A percentile compares a stretch with the other conserved stretches of the same genome.
These are phyloP conservation scores for Letharia columbiana DNA, from an alignment of 495 filamentous ascomycete genomes.

Conservation along the genomic window DNA sequence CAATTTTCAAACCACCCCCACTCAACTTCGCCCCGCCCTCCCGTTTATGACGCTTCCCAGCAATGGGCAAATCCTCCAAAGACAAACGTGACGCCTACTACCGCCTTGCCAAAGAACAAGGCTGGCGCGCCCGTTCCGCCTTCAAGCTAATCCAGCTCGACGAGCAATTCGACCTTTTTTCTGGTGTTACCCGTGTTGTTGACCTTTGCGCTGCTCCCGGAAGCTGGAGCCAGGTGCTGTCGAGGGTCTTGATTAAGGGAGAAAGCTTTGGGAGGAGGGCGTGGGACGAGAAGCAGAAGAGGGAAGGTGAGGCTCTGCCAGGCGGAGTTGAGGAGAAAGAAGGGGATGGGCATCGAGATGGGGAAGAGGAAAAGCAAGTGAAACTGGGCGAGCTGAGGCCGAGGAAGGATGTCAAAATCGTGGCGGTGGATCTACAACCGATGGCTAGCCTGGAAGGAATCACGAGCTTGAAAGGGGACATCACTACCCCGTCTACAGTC, in stretches of 20 bases:
- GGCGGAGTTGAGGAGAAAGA: constrained; percentile 19
- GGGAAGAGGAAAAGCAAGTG: constrained; percentile 29
- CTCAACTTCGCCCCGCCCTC: not conserved
- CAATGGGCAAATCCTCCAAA: constrained; percentile 96
- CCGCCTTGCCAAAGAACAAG: constrained; percentile 93
- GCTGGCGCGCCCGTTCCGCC: constrained; percentile 90
- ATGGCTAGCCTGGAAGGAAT: constrained; percentile 92
- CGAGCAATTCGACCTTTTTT: constrained; percentile 92
- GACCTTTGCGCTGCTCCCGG: constrained; percentile 95
- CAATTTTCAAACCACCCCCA: not conserved
- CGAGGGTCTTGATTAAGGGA: constrained; percentile 81
- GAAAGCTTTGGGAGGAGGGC: constrained; percentile 77
- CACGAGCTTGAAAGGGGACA: constrained; percentile 83
- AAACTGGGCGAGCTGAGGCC: constrained; percentile 38
- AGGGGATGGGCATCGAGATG: constrained; percentile 22
- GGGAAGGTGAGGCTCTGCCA: constrained; percentile 39
- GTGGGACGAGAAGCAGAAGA: constrained; percentile 73
- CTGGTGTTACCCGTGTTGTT: constrained; percentile 79
- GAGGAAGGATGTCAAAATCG: constrained; percentile 76
- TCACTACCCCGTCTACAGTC: constrained; percentile 92
- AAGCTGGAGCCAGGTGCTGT: constrained; percentile 94
- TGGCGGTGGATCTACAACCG: constrained; percentile 89
- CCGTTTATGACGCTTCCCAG: not conserved
- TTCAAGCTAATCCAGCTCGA: constrained; percentile 96
- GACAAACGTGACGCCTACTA: constrained; percentile 99